Base-by-base conservation (phyloP, 257 asterid species). In the Petrea volubilis region DNA sequence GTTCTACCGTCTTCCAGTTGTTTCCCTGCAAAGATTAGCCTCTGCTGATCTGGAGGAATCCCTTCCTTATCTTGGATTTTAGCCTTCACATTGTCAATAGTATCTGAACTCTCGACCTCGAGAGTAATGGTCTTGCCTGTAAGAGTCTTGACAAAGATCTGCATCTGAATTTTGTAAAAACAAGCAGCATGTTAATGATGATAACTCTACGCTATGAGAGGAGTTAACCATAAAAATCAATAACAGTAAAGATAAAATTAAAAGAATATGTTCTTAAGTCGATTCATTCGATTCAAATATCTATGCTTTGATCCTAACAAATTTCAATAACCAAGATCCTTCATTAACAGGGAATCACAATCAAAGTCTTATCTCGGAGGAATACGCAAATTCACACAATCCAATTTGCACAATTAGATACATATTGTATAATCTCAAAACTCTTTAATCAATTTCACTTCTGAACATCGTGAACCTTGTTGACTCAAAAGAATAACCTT, bases 1-100 rank as follows among this genome's bases (percentile, higher is more conserved):
- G 77, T 72, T 28, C 77, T 6, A 3, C 70, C 77, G 51, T 72
- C 77, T 1, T 72, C 77, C 33, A 72, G 77, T 18, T 72, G 70
- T 9, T 72, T 72, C 12, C 70, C 70, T 24, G 77, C 70, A 36
- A 61, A 60, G 0, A 72, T 62, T 24, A 61, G 4, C 24, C 71
- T 11, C 5, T 72, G 77, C 46, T 72, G 57, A 18, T 62, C 77
- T 1, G 64, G 71, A 34, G 77, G 77, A 28, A 62, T 61, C 1
- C 71, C 77, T 36, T 72, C 76, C 55, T 71, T 71, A 20, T 71
- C 76, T 14, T 60, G 63, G 9, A 71, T 61, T 44, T 60, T 71
- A 1, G 69, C 62, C 60, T 71, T 71, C 20, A 71, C 61, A 49
- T 71, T 60, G 53, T 71, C 68, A 4, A 53, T 23, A 17, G 76